phyloP scores from a whole-genome alignment of 225 moss, liverwort and hornwort genomes.

The Sphagnum tenellum region DNA sequence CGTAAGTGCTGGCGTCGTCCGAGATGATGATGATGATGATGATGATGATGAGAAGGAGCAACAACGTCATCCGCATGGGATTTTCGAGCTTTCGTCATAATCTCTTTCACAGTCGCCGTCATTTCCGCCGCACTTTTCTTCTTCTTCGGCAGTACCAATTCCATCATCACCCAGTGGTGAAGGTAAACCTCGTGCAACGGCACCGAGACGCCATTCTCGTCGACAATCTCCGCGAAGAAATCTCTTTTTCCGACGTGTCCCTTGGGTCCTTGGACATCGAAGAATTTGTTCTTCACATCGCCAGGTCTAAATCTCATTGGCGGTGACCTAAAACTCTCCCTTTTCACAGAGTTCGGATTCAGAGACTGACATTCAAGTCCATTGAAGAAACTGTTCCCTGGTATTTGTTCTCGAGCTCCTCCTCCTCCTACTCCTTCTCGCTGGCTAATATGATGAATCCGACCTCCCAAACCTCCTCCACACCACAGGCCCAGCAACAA shows the following conservation, averaged over 20 bases:
- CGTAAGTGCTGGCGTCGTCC: neutral
- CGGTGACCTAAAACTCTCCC: too few relatives aligned
- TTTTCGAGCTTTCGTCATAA: conserved; percentile 2
- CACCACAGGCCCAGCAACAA: too few relatives aligned
- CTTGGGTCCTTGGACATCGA: conserved; percentile 2
- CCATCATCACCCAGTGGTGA: conserved; percentile 32
- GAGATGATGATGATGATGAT: neutral
- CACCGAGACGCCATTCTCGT: conserved; percentile 30
- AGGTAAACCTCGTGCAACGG: conserved; percentile 34
- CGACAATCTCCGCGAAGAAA: conserved; percentile 37
- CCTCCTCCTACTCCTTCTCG: too few relatives aligned
- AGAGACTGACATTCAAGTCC: too few relatives aligned
- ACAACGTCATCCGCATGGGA: conserved; percentile 16
- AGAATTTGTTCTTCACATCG: conserved; percentile 23
- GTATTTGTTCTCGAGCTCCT: too few relatives aligned
- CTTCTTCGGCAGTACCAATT: conserved; percentile 4
- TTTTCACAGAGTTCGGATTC: too few relatives aligned
- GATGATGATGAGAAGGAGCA: neutral
- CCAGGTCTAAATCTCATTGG: conserved; percentile 15
- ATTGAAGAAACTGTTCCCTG: too few relatives aligned
- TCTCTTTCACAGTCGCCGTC: conserved; percentile 3
- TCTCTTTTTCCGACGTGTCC: conserved; percentile 23
- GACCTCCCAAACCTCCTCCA: too few relatives aligned
- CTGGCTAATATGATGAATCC: too few relatives aligned
- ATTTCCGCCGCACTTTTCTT: neutral